phyloP scores from a whole-genome alignment of 495 filamentous ascomycete species.

The Lindgomyces ingoldianus region DNA sequence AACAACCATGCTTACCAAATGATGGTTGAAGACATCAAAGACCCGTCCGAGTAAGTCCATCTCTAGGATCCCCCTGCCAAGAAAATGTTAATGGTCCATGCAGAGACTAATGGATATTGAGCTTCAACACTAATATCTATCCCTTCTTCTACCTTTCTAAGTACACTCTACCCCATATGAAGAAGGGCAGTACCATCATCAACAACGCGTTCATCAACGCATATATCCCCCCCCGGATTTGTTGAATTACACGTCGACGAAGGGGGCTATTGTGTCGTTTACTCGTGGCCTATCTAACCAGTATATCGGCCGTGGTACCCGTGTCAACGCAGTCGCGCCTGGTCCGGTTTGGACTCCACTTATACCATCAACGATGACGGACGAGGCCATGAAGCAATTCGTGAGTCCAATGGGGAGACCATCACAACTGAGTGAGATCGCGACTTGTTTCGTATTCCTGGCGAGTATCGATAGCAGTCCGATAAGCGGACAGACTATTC shows the following conservation, averaged over 20 bases:
- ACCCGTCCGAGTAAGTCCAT: conserved; percentile 64
- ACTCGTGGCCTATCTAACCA: conserved; percentile 79
- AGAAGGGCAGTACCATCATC: conserved; percentile 74
- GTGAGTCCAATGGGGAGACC: conserved; percentile 78
- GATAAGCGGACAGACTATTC: conserved; percentile 37
- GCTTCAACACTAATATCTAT: conserved; percentile 48
- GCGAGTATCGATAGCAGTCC: conserved; percentile 65
- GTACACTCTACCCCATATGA: conserved; percentile 75
- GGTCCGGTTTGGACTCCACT: conserved; percentile 87
- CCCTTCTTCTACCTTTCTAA: conserved; percentile 63
- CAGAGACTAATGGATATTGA: conserved; percentile 71
- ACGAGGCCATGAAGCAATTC: conserved; percentile 70
- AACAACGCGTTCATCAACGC: conserved; percentile 82
- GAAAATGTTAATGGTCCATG: neutral
- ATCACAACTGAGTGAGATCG: conserved; percentile 76
- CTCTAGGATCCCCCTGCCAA: conserved; percentile 4
- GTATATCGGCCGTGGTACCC: conserved; percentile 68
- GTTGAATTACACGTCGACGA: conserved; percentile 82
- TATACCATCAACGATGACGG: conserved; percentile 75
- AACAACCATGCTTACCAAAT: conserved; percentile 81
- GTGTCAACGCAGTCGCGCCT: conserved; percentile 78
- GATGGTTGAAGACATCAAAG: conserved; percentile 69
- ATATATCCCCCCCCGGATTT: conserved; percentile 79
- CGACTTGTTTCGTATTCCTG: conserved; percentile 83
- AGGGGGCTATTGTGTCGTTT: conserved; percentile 82